phyloP scores from a whole-genome alignment of 2,329 filamentous ascomycete species.

The Didymella pomorum region DNA sequence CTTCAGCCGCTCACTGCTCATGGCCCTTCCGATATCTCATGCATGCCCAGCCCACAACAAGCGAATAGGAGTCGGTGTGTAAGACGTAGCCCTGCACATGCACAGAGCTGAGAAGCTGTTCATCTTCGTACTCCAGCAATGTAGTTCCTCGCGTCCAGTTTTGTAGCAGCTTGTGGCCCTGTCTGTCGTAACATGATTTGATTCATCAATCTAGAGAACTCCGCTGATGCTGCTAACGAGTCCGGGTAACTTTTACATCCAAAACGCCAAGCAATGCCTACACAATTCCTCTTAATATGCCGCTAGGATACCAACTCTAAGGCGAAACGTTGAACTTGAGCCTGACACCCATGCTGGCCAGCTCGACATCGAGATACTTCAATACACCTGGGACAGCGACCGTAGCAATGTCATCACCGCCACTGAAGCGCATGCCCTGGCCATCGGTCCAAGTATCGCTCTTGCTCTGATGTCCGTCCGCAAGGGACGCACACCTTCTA shows the following conservation, averaged over 20 bases:
- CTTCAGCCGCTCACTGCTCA: constrained; percentile 10
- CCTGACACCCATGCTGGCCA: constrained; percentile 95
- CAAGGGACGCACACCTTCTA: constrained; percentile 73
- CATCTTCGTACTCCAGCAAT: background rate
- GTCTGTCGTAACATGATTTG: background rate
- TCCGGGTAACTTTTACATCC: constrained; percentile 23
- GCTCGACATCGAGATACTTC: constrained; percentile 91
- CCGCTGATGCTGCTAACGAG: constrained; percentile 20
- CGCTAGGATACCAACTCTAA: constrained; percentile 25
- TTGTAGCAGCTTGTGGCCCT: background rate
- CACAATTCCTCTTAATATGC: constrained; percentile 2
- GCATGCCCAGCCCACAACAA: background rate
- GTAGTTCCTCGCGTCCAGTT: background rate
- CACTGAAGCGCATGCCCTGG: constrained; percentile 80
- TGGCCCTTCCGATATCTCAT: background rate
- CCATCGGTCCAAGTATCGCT: constrained; percentile 88
- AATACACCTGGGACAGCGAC: constrained; percentile 93
- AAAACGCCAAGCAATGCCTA: constrained; percentile 24
- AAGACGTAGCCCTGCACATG: background rate
- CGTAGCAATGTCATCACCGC: constrained; percentile 88
- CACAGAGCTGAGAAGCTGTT: background rate
- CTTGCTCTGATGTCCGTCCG: constrained; percentile 62
- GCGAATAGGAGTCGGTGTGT: background rate
- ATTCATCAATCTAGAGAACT: constrained; percentile 18
- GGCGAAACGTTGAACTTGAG: constrained; percentile 85